phyloP scores from a whole-genome alignment of 73 alveolate genomes.

The Halteria grandinella region DNA sequence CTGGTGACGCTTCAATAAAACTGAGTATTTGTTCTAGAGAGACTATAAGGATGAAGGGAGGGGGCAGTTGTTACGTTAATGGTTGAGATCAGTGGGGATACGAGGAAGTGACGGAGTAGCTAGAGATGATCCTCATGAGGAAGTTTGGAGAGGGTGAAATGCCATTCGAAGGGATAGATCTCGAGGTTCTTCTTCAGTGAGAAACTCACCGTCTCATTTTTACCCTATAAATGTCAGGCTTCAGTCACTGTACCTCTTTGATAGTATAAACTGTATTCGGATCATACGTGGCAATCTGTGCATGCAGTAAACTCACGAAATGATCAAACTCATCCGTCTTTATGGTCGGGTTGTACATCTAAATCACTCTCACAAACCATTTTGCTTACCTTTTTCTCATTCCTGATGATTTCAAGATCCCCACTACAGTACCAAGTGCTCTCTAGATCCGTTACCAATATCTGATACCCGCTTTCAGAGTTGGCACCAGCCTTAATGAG shows the following conservation, averaged over 20 bases:
- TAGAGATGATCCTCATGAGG: conserved; percentile 19
- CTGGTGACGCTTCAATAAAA: conserved; percentile 12
- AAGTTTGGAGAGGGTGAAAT: background rate
- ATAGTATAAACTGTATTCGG: conserved; percentile 3
- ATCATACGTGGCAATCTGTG: conserved; percentile 9
- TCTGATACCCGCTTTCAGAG: conserved; percentile 1
- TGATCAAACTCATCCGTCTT: conserved; percentile 6
- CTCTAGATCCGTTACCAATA: conserved; percentile 26
- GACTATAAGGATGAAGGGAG: background rate
- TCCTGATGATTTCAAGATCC: background rate
- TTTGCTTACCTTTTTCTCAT: conserved; percentile 32
- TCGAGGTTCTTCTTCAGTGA: conserved; percentile 14
- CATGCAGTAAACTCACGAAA: background rate
- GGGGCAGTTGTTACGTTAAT: conserved; percentile 5
- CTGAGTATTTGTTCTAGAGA: conserved; percentile 22
- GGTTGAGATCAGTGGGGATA: conserved; percentile 40
- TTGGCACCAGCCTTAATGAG: conserved; percentile 29
- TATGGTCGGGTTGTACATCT: conserved; percentile 44
- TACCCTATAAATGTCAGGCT: background rate
- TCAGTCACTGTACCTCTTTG: background rate
- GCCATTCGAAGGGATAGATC: conserved; percentile 51
- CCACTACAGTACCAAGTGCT: conserved; percentile 28
- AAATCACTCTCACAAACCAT: background rate
- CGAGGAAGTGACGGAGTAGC: conserved; percentile 2
- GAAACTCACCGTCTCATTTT: background rate